Evolutionary conservation across 768 basidiomycete species (phyloP).

Genomic region (Serpula lacrymans): DNA sequence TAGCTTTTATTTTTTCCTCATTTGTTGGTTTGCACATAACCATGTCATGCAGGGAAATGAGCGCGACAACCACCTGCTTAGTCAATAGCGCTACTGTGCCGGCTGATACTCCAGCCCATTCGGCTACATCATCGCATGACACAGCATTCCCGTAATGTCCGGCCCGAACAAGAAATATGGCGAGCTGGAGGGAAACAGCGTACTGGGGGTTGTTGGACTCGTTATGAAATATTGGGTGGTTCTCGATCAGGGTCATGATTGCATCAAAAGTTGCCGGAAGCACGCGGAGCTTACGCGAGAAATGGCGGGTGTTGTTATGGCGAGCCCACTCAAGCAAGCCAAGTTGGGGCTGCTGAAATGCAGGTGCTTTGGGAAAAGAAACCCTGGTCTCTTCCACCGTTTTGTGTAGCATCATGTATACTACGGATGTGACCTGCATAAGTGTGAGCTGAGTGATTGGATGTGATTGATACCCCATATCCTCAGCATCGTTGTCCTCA

Average conservation of each 20-base stretch:
- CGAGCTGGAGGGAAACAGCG: constrained; percentile 27
- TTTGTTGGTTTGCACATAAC: constrained; percentile 26
- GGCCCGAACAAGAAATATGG: constrained; percentile 25
- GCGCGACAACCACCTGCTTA: constrained; percentile 24
- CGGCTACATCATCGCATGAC: constrained; percentile 25
- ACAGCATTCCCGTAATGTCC: constrained; percentile 30
- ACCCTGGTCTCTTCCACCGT: no score
- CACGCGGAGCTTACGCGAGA: no score
- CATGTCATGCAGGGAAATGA: constrained; percentile 26
- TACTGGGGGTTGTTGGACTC: constrained; percentile 25
- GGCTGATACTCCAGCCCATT: constrained; percentile 21
- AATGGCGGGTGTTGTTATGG: no score
- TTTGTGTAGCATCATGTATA: no score
- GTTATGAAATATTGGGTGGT: constrained; percentile 25
- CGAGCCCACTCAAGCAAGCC: no score
- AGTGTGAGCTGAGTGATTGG: no score
- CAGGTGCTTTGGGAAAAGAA: no score
- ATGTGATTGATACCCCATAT: no score
- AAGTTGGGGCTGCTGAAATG: no score
- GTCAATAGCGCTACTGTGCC: constrained; percentile 30
- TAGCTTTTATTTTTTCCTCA: constrained; percentile 33
- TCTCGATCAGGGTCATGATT: constrained; percentile 27
- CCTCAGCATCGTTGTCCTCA: no score
- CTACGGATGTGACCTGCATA: no score
- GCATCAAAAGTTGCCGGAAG: no score